A percentile compares a stretch with the other conserved stretches of the same genome.
phyloP scores from a whole-genome alignment of 2,329 filamentous ascomycete genomes.

The Pochonia chlamydosporia region DNA sequence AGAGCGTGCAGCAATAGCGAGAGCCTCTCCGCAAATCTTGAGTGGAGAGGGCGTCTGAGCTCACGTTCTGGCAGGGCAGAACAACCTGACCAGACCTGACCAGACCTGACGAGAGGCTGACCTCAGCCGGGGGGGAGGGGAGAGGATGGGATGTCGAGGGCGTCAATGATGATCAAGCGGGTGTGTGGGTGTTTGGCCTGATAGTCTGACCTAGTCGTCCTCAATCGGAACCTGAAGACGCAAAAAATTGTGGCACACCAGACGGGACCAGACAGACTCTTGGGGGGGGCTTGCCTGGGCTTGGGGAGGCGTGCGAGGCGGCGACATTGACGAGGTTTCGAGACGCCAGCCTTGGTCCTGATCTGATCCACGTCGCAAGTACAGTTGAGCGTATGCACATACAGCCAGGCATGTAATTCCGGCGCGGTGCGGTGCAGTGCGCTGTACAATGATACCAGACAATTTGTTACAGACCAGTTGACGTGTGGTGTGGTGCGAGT shows the following conservation, averaged over 20 bases:
- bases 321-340: conserved; percentile 24
- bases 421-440: too few species aligned
- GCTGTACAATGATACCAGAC: too few species aligned
- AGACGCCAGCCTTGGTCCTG: conserved; percentile 36
- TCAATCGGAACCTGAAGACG: too few species aligned
- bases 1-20: conserved; percentile 11
- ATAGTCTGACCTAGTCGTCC: background rate
- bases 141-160: background rate
- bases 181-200: conserved; percentile 1
- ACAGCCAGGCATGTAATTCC: too few species aligned
- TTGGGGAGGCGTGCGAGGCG: conserved; percentile 3
- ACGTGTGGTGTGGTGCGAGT: too few species aligned
- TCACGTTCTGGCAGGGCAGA: background rate
- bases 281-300: too few species aligned
- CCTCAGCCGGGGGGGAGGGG: conserved; percentile 2
- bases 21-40: conserved; percentile 7
- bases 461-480: too few species aligned
- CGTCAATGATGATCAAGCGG: background rate
- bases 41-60: conserved; percentile 2
- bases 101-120: background rate
- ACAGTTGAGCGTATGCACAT: too few species aligned
- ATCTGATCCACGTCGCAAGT: conserved; percentile 45
- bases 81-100: background rate
- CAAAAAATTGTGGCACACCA: too few species aligned
- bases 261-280: too few species aligned